Evolutionary conservation across 2,329 filamentous ascomycete genomes (phyloP), one percentile per base, ranked within the genome.

Genomic region (Talaromyces islandicus): DNA sequence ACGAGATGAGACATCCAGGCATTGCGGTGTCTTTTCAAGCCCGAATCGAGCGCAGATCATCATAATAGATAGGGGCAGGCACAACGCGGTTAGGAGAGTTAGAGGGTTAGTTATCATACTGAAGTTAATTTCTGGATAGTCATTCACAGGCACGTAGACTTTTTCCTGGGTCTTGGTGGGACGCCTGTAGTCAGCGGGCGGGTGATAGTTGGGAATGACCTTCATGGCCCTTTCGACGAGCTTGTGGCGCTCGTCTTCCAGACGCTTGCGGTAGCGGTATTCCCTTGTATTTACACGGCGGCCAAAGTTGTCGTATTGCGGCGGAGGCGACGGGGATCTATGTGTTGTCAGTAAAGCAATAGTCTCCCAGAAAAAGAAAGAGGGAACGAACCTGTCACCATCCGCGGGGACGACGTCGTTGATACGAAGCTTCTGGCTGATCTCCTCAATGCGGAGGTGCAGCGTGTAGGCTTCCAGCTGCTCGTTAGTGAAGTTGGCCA

Each of bases 111-210:
- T 88, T 92, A 94, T 93, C 93, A 93, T 97, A 99, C 94, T 99
- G 91, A 99, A 99, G 89, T 99, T 99, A 88, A 99, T 97, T 80
- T 99, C 94, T 84, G 94, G 94, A 78, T 99, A 99, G 80, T 99
- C 94, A 86, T 99, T 99, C 82, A 99, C 94, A 77, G 94, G 94
- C 78, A 99, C 94, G 77, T 99, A 99, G 89, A 99, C 95, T 85
- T 99, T 99, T 85, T 99, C 94, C 81, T 99, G 94, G 75, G 94
- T 99, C 89, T 99, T 99, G 77, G 93, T 97, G 64, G 94, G 94
- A 71, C 94, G 91, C 77, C 94, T 91, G 78, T 99, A 99, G 77
- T 99, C 94, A 84, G 93, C 91, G 62, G 94, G 94, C 71, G 94
- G 94, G 75, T 97, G 92, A 77, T 99, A 99, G 86, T 97, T 97